Conservation (phyloP, 83 land plant species). For the Diphasiastrum complanatum region DNA sequence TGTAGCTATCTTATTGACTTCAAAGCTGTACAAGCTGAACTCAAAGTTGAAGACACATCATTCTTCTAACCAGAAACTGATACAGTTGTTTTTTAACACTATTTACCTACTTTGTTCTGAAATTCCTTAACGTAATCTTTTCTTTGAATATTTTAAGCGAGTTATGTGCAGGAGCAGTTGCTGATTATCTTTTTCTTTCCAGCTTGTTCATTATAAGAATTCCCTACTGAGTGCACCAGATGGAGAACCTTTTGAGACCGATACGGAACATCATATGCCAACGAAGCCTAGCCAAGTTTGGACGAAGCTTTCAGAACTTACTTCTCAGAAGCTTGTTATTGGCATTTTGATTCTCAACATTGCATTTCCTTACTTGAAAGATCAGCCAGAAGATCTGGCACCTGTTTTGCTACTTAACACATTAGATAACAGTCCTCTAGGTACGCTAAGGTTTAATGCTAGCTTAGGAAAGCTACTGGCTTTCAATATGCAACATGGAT, state of each 20-base stretch:
- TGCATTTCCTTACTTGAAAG: constrained; percentile 13
- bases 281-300: constrained; percentile 39
- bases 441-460: constrained; percentile 23
- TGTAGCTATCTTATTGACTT: no score
- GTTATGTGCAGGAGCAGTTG: no score
- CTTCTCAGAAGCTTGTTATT: constrained; percentile 29
- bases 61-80: no score
- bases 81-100: no score
- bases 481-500: constrained; percentile 25
- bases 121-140: no score
- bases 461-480: constrained; percentile 12
- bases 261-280: constrained; percentile 10
- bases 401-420: constrained; percentile 23
- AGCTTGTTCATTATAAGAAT: no score
- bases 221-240: no score
- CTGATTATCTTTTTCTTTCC: no score
- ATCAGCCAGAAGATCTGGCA: constrained; percentile 18
- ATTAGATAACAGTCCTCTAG: constrained; percentile 21
- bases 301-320: constrained; percentile 36
- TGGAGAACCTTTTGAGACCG: constrained; percentile 12
- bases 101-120: no score
- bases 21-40: no score
- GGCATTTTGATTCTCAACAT: constrained; percentile 25
- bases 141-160: no score
- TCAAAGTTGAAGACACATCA: no score